Evolutionary conservation across 1,284 basidiomycete genomes (phyloP), one percentile per base, ranked within the genome.

Genomic region (Ustilago bromivora): DNA sequence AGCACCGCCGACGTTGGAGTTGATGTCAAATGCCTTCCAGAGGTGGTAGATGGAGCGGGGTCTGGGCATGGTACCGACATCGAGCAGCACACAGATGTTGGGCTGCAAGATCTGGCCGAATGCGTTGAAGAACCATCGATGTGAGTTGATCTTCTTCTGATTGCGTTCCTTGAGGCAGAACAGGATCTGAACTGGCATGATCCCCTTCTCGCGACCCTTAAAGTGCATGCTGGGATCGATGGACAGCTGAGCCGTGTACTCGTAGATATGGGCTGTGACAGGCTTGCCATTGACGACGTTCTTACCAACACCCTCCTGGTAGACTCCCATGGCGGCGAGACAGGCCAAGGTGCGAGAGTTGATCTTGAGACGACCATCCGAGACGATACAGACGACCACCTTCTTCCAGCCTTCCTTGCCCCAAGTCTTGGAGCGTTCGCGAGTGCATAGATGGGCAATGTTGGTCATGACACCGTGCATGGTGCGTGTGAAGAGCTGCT

Each of bases 341-440:
- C 94, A 96, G 86, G 97, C 95, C n/a, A 98, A 90, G 0, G 98
- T 95, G 12, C 95, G 92, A 10, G 95, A 94, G 85, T 98, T 94
- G 51, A 98, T 89, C 79, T 94, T 93, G 85, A 92, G 93, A 49
- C 96, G 92, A 1, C 96, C 96, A 84, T 98, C 96, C 1, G 96
- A 93, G 43, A 98, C 93, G 77, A 99, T 97, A 41, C 72, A 74
- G 32, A 85, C 83, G n/a, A 85, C 84, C 28, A 85, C 86, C 77
- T 97, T 98, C 89, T 97, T 96, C 96, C 96, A 98, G 0, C 95
- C 95, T 0, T 97, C 94, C 85, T 94, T 92, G 1, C 95, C 95
- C 96, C 96, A 98, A 1, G 92, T 97, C 89, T 94, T 94, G 79
- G 92, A 93, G 62, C 93, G 87, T 52, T 92, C 92, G 23, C 94